Base-by-base conservation (phyloP, 768 basidiomycete genomes). In the Auricularia sp. region DNA sequence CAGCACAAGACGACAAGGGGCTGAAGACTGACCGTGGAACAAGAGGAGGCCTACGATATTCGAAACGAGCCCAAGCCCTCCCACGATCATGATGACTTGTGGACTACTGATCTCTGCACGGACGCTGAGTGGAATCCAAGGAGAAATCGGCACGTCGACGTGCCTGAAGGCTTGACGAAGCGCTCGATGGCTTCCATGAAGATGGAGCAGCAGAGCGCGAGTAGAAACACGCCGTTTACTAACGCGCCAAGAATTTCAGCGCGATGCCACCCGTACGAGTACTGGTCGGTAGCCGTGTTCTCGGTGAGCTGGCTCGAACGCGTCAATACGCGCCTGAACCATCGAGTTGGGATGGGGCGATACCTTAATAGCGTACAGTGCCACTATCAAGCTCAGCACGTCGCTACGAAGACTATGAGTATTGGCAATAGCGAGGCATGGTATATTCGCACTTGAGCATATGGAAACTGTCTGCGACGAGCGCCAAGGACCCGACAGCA, bases 221-320 rank as follows among this genome's bases (percentile, higher is more conserved):
- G 82, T 5, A 99, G 84, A 79, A 98, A 98, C 64, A 98, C 94
- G 62, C 97, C 97, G 71, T 99, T 99, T 69, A 98, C 78, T 56
- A 98, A 81, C 0, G 97, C 97, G 24, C 94, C 95, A 6, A 98
- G 83, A 67, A 97, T 95, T 73, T 97, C 95, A 18, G 97, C 97
- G 67, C 97, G 83, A 75, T 98, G 95, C 96, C 95, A 98, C n/a
- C 95, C 96, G 73, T 98, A 98, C 3, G 96, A 94, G 75, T 97
- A 97, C 62, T 86, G 7, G 75, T 89, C 84, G 37, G 77, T 77
- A 35, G 83, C 76, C 36, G 78, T 82, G 64, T 80, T 80, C 42
- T 80, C 79, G 42, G 89, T 85, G 64, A 94, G 81, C 90, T 94
- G 69, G 18, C 14, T 56, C 11, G 10, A 47, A 71, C 21, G 69